Base-by-base conservation (phyloP, 129 eudicot species). In the Lonicera japonica region DNA sequence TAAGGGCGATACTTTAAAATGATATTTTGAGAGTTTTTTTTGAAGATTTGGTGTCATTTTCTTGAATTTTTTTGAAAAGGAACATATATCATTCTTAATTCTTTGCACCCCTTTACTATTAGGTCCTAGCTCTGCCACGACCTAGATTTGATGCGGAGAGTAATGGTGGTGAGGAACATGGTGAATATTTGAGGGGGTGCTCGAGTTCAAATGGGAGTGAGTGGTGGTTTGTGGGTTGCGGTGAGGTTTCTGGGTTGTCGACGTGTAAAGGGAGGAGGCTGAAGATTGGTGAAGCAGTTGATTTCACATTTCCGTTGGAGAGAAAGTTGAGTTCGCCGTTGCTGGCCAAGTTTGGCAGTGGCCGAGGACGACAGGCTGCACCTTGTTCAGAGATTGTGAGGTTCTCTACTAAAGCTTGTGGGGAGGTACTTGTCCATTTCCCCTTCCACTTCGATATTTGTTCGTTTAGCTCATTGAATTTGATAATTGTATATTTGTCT, bases 201-300 rank as follows among this genome's bases (percentile, higher is more conserved):
- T 54, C 58, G 58, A 56, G 69, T 58, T 58, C 66, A 25, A 60
- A 46, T 65, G 80, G 77, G 61, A 75, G 71, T 45, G 84, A 85
- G 75, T 92, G 98, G 98, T 92, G 95, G 95, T 73, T 82, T 69
- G 95, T 92, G 46, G 89, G 95, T 7, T 73, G 69, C 61, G 71
- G 75, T 8, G 95, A 88, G 74, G 86, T 92, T 34, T 53, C 79
- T 0, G 98, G 95, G 52, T 24, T 85, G 83, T 92, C 99, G 3
- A 92, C 99, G 0, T 84, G 96, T 80, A 92, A 87, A 79, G 99
- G 99, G 66, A 82, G 89, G 72, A 76, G 58, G 62, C 60, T 92
- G 68, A 78, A 62, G 75, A 45, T 58, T 25, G 99, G 99, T 55
- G 99, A 87, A 19, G 73, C 53, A 22, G 85, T 92, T 25, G 63